phyloP scores from a whole-genome alignment of 2,329 filamentous ascomycete genomes.

The Nigrograna mackinnonii region DNA sequence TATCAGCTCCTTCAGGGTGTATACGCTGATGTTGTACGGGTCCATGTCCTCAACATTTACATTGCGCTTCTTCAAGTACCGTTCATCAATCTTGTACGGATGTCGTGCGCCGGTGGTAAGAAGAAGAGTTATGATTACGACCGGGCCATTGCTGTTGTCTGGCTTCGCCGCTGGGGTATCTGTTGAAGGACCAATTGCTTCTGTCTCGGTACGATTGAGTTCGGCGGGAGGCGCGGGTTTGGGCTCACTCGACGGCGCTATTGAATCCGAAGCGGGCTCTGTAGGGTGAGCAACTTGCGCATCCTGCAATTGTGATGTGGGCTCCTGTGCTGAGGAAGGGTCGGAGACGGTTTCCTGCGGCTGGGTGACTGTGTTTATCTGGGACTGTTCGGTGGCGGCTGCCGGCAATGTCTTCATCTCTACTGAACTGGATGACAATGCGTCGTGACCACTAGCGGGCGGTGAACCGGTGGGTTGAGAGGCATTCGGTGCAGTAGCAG shows the following conservation, averaged over 20 bases:
- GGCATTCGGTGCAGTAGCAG: constrained; percentile 16
- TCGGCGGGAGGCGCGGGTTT: constrained; percentile 27
- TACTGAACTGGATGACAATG: constrained; percentile 30
- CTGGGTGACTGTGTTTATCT: constrained; percentile 16
- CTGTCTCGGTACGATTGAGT: constrained; percentile 44
- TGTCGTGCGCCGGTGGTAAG: constrained; percentile 82
- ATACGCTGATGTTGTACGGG: constrained; percentile 88
- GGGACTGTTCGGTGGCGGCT: constrained; percentile 16
- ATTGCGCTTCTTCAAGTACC: constrained; percentile 79
- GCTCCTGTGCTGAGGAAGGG: constrained; percentile 13
- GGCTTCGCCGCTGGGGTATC: constrained; percentile 45
- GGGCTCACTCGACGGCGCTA: constrained; percentile 12
- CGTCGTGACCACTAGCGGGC: constrained; percentile 23
- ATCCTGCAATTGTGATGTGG: constrained; percentile 15
- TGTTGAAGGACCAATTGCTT: constrained; percentile 52
- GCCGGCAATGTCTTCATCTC: constrained; percentile 37
- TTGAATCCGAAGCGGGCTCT: constrained; percentile 11
- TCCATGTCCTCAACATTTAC: constrained; percentile 77
- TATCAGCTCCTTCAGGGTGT: constrained; percentile 92
- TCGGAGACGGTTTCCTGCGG: constrained; percentile 17
- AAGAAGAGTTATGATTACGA: constrained; percentile 78
- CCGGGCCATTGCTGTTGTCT: constrained; percentile 42
- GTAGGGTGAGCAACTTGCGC: constrained; percentile 12
- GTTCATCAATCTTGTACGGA: constrained; percentile 87
- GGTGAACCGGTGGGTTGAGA: constrained; percentile 27